These are phyloP conservation scores for Bonnemaisonia californica DNA, from an alignment of 31 red algal species.

Conservation along the genomic window DNA sequence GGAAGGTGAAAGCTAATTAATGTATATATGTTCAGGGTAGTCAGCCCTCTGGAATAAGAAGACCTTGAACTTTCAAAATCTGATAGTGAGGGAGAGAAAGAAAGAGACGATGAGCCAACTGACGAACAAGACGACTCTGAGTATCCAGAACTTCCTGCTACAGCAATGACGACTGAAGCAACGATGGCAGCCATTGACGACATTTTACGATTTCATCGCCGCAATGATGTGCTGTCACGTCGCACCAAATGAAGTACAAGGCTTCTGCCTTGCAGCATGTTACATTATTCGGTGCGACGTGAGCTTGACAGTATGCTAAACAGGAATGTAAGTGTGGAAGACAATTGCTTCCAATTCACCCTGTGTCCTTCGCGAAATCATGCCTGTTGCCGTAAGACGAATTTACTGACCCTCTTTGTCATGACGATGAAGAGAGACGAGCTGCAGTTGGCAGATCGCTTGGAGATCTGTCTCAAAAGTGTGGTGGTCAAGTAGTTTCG, in stretches of 20 bases:
- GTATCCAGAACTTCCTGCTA: constrained; percentile 67
- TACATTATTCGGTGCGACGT: constrained; percentile 90
- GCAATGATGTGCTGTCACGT: constrained; percentile 84
- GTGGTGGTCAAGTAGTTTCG: constrained; percentile 82
- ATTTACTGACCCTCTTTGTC: constrained; percentile 74
- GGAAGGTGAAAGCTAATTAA: constrained; percentile 55
- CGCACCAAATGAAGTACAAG: too few relatives aligned
- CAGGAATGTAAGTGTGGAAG: constrained; percentile 88
- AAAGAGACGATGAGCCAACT: too few relatives aligned
- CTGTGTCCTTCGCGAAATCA: constrained; percentile 79
- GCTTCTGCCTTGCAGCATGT: constrained; percentile 57
- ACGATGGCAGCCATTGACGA: constrained; percentile 78
- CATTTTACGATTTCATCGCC: constrained; percentile 56
- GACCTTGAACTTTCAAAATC: constrained; percentile 47
- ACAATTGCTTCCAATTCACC: constrained; percentile 84
- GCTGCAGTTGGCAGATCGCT: constrained; percentile 70
- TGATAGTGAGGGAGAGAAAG: neutral
- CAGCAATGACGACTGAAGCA: constrained; percentile 71
- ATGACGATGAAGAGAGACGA: constrained; percentile 83
- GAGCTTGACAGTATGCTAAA: constrained; percentile 71
- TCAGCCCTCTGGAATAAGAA: constrained; percentile 1
- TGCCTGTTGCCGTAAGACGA: constrained; percentile 73
- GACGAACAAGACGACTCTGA: constrained; percentile 57
- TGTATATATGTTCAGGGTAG: constrained; percentile 17
- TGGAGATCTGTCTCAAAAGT: constrained; percentile 78